Percentiles rank a stretch among this genome's conserved stretches.
phyloP scores from a whole-genome alignment of 2,329 filamentous ascomycete genomes.

The Diaporthe capsici region DNA sequence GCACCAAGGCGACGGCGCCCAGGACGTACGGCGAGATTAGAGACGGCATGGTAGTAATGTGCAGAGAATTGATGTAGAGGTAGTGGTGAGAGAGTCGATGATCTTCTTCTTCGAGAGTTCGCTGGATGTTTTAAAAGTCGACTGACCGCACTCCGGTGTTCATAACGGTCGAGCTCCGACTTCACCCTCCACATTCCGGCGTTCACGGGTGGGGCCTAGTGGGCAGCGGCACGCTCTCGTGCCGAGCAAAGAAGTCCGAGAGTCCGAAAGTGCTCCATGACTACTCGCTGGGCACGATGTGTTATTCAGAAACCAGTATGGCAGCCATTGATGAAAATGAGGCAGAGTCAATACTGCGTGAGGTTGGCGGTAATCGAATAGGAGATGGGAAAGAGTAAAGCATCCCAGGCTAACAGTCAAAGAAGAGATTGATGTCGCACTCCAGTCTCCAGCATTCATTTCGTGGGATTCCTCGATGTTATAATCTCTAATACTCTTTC shows the following conservation, averaged over 20 bases:
- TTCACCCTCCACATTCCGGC: constrained; percentile 17
- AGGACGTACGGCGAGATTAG: constrained; percentile 7
- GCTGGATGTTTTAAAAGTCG: not conserved
- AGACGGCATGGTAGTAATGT: not conserved
- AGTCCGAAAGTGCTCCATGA: not conserved
- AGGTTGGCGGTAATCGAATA: not conserved
- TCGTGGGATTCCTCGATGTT: not conserved
- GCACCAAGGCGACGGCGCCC: constrained; percentile 5
- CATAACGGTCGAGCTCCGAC: not conserved
- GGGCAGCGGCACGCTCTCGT: not conserved
- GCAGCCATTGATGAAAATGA: not conserved
- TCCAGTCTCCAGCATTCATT: not conserved
- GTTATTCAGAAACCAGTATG: not conserved
- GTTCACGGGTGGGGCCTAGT: not conserved
- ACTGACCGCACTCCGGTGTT: constrained; percentile 2
- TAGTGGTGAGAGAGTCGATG: rapidly evolving
- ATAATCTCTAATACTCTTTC: not conserved
- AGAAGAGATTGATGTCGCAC: no score
- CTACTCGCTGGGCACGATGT: not conserved
- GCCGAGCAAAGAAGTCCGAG: not conserved
- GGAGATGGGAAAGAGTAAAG: not conserved
- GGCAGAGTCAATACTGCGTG: not conserved
- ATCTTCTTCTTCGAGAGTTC: not conserved
- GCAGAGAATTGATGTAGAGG: not conserved
- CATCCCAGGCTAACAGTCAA: not conserved